phyloP scores from a whole-genome alignment of 2,329 filamentous ascomycete genomes.

The Didymella sp. region DNA sequence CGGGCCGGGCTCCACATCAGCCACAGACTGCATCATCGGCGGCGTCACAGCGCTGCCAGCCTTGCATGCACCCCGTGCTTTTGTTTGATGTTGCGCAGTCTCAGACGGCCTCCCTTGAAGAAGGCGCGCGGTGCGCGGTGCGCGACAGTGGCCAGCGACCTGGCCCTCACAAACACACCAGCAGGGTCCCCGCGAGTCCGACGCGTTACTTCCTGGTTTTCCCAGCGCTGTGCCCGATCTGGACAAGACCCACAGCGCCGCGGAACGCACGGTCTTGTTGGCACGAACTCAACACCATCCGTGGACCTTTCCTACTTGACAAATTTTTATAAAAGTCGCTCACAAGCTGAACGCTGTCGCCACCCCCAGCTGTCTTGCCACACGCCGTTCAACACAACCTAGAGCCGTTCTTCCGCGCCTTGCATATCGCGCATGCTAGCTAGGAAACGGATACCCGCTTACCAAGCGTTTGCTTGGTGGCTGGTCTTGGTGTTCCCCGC shows the following conservation, averaged over 20 bases:
- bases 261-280: constrained; percentile 7
- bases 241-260: constrained; percentile 16
- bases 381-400: background rate
- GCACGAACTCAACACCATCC: constrained; percentile 20
- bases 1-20: constrained; percentile 38
- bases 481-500: constrained; percentile 13
- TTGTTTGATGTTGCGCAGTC: constrained; percentile 24
- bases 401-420: background rate
- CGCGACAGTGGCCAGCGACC: constrained; percentile 6
- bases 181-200: constrained; percentile 9
- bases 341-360: constrained; percentile 1
- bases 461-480: constrained; percentile 9
- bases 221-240: constrained; percentile 10
- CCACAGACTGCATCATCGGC: constrained; percentile 25
- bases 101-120: constrained; percentile 19
- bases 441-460: background rate
- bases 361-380: constrained; percentile 12
- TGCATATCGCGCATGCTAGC: background rate
- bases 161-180: constrained; percentile 8
- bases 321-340: constrained; percentile 12
- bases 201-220: constrained; percentile 19
- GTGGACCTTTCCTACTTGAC: constrained; percentile 8
- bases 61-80: constrained; percentile 20
- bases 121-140: constrained; percentile 6
- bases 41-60: constrained; percentile 25